Conservation (phyloP, 495 filamentous ascomycete species). For the Pyrenula aspistea region DNA sequence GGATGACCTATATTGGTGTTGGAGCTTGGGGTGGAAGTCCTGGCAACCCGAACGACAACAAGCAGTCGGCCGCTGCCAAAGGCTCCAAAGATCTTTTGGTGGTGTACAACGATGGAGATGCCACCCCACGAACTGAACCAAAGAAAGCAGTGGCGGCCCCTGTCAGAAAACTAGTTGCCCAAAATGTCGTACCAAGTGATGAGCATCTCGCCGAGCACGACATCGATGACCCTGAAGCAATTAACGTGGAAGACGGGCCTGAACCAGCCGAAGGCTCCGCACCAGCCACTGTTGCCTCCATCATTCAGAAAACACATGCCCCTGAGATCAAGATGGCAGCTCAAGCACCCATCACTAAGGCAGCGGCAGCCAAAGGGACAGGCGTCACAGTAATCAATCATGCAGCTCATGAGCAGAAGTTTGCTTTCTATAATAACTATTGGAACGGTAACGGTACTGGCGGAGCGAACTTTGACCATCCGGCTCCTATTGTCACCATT, state of each 20-base stretch:
- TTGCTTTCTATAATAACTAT: slow-evolving; percentile 8
- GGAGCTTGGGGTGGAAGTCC: slow-evolving; percentile 20
- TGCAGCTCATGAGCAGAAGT: neutral
- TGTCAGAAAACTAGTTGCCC: neutral
- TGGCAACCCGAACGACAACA: slow-evolving; percentile 6
- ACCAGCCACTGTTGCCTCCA: neutral
- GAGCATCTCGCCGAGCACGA: neutral
- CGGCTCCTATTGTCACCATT: slow-evolving; percentile 20
- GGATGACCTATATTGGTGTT: slow-evolving; percentile 29
- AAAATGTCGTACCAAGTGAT: neutral
- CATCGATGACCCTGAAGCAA: neutral
- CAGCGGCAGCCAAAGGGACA: neutral
- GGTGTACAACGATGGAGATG: slow-evolving; percentile 25
- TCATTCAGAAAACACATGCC: neutral
- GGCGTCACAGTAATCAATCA: neutral
- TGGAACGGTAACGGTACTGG: slow-evolving; percentile 30
- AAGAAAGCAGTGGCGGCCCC: slow-evolving; percentile 2
- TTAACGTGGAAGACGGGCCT: neutral
- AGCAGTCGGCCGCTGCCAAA: slow-evolving; percentile 15
- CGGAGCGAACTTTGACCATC: slow-evolving; percentile 31
- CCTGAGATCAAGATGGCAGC: neutral
- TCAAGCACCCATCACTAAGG: neutral
- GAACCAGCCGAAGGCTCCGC: neutral
- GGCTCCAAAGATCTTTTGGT: slow-evolving; percentile 26
- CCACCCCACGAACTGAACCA: slow-evolving; percentile 11